Base-by-base conservation (phyloP, 805 yeast genomes). In the Wickerhamomyces subpelliculosus region DNA sequence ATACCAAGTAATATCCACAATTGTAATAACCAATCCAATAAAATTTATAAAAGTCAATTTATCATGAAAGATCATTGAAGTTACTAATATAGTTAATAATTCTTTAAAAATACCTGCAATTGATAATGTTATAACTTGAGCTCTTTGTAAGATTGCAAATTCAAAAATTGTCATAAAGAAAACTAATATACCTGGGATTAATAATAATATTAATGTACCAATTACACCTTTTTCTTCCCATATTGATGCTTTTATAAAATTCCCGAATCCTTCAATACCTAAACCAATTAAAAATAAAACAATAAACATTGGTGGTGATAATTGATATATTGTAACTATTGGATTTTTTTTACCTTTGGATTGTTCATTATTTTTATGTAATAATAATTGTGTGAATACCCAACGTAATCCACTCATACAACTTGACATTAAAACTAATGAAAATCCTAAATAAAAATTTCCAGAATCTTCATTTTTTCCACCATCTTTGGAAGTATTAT, bases 91-190 rank as follows among this genome's bases (percentile, higher is more conserved):
- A 0, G 98, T 93, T 34, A 89, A 65, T 13, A 93, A 67, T 58
- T 93, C 98, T 56, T 93, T 93, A 57, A 90, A 84, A 14, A 93
- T 84, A 1, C 98, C 98, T 0, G 94, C 95, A 31, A 93, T 76
- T 6, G 94, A 80, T 23, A 93, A 62, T 0, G 98, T 89, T 32
- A 89, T 68, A 12, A 93, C 87, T 39, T 86, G 84, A 0, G 96
- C 84, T 31, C 80, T 75, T 39, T 84, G 81, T 37, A 93, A 69
- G 8, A 93, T 75, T 40, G 84, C 79, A 62, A 85, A 89, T 58
- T 90, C 98, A 49, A 85, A 77, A 3, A 87, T 61, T 0, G 96
- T 90, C 90, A 93, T 83, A 55, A 84, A 72, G 54, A 89, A 89
- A 2, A 96, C 97, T 28, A 85, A 62, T 3, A 84, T 44, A 0